Evolutionary conservation across 306 rosid genomes (phyloP).

Genomic region (Dalbergia oliveri): DNA sequence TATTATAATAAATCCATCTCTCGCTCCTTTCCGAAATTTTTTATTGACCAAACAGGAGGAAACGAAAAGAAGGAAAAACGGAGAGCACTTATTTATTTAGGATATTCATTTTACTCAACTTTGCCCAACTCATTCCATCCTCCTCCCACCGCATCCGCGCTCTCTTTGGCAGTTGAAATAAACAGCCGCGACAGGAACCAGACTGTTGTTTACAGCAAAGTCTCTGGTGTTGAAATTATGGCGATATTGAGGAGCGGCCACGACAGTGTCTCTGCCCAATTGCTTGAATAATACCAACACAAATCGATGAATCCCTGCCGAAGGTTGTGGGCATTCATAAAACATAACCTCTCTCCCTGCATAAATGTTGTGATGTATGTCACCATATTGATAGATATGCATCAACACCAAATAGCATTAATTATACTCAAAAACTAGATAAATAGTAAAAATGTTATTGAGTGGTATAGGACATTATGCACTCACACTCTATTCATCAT

Average conservation of each 20-base stretch:
- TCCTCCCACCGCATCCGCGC: constrained; percentile 85
- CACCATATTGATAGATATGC: neutral
- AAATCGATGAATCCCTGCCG: constrained; percentile 80
- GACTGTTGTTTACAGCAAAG: constrained; percentile 76
- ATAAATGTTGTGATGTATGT: neutral
- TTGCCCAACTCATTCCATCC: constrained; percentile 5
- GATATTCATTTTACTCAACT: neutral
- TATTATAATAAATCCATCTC: neutral
- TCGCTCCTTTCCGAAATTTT: neutral
- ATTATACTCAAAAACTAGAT: too few species aligned
- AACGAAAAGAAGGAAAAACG: neutral
- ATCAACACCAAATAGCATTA: neutral
- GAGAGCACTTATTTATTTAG: constrained; percentile 1
- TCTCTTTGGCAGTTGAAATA: constrained; percentile 85
- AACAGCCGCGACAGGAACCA: constrained; percentile 74
- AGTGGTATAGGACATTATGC: too few species aligned
- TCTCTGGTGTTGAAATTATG: constrained; percentile 77
- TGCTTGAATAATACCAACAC: constrained; percentile 71
- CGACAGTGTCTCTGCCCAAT: constrained; percentile 86
- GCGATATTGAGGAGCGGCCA: constrained; percentile 81
- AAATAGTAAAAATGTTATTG: too few species aligned
- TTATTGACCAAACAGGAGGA: neutral
- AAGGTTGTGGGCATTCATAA: constrained; percentile 74
- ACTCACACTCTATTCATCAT: too few species aligned
- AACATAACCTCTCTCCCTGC: constrained; percentile 49